phyloP scores from a whole-genome alignment of 2,329 filamentous ascomycete genomes.

The Pseudocercospora eumusae region DNA sequence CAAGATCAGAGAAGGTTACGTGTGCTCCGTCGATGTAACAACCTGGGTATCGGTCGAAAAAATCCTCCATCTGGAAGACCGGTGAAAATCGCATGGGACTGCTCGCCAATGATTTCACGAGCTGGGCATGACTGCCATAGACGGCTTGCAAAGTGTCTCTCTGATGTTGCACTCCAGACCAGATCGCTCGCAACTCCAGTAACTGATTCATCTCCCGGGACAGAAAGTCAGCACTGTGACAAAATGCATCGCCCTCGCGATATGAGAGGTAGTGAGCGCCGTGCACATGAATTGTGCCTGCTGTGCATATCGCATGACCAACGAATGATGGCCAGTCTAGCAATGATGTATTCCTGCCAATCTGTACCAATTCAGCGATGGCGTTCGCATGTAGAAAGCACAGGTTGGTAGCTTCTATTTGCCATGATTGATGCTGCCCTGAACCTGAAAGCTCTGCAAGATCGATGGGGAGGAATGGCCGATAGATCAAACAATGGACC shows the following conservation, averaged over 20 bases:
- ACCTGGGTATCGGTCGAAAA: slow-evolving; percentile 79
- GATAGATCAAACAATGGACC: slow-evolving; percentile 82
- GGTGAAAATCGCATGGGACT: slow-evolving; percentile 73
- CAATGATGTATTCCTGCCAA: slow-evolving; percentile 70
- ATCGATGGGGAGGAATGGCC: slow-evolving; percentile 83
- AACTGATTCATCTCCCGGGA: slow-evolving; percentile 78
- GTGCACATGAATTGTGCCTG: slow-evolving; percentile 85
- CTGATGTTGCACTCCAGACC: slow-evolving; percentile 79
- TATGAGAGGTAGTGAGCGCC: slow-evolving; percentile 72
- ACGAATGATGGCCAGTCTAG: slow-evolving; percentile 87
- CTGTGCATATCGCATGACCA: slow-evolving; percentile 82
- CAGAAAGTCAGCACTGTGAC: slow-evolving; percentile 67
- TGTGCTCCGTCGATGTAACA: slow-evolving; percentile 73
- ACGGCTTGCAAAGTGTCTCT: slow-evolving; percentile 75
- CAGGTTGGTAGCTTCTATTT: slow-evolving; percentile 85
- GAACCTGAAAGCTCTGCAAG: slow-evolving; percentile 75
- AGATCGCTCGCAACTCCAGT: slow-evolving; percentile 70
- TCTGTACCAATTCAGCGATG: slow-evolving; percentile 77
- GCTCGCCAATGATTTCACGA: slow-evolving; percentile 70
- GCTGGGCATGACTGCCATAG: slow-evolving; percentile 74
- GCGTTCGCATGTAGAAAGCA: slow-evolving; percentile 86
- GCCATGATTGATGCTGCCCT: slow-evolving; percentile 87
- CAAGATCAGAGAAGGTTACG: slow-evolving; percentile 68
- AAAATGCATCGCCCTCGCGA: slow-evolving; percentile 65
- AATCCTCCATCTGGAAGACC: slow-evolving; percentile 82